Conservation (phyloP, 192 early-diverging fungal species). For the Gonapodya sp. region DNA sequence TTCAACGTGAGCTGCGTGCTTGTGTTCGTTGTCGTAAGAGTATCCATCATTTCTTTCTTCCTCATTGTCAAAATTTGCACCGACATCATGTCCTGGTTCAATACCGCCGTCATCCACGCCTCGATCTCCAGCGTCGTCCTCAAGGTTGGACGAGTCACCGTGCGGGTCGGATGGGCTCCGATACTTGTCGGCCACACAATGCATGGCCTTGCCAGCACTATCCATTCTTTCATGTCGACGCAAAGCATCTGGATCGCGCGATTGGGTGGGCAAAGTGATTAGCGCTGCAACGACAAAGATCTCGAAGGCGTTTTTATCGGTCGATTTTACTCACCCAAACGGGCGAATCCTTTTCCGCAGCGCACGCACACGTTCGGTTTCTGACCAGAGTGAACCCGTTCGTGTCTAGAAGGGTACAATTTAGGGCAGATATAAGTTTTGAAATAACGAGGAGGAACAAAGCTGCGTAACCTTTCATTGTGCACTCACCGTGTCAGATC, state of each 20-base stretch:
- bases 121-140: not conserved
- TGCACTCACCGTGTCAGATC: not conserved
- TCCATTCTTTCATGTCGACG: slow-evolving; percentile 9
- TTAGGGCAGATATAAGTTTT: not conserved
- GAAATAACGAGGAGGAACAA: not conserved
- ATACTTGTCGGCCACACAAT: not conserved
- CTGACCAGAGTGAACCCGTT: slow-evolving; percentile 12
- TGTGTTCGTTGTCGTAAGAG: not conserved
- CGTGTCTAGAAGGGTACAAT: not conserved
- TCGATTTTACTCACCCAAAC: not conserved
- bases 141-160: not conserved
- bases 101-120: not conserved
- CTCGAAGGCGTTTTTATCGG: no score
- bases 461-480: no score
- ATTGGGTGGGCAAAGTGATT: no score
- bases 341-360: slow-evolving; percentile 13
- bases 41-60: not conserved
- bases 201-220: not conserved
- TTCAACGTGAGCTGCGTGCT: not conserved
- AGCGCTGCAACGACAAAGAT: no score
- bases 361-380: slow-evolving; percentile 12
- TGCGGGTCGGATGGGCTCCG: no score
- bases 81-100: not conserved
- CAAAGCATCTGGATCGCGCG: slow-evolving; percentile 13
- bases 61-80: not conserved